Base-by-base conservation (phyloP, 768 basidiomycete species). In the Hygrophoropsis aurantiaca region DNA sequence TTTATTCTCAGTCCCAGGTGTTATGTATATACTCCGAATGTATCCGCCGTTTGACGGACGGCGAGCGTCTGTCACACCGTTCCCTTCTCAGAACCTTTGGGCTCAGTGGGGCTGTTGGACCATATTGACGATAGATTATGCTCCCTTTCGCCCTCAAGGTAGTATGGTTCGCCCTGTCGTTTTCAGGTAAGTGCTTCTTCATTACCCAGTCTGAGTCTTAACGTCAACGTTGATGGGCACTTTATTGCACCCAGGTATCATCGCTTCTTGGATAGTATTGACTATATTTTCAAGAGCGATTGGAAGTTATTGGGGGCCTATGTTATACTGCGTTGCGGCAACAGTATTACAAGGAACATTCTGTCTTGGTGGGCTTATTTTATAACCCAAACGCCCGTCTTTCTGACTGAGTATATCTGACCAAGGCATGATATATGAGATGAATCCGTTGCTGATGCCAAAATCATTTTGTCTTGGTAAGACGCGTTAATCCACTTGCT, bases 381-480 rank as follows among this genome's bases (percentile, higher is more conserved):
- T 20, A 26, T 38, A 21, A 13, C 7, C 7, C 27, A 7, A 6
- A 13, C 27, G 27, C 27, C 6, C 13, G 13, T 30, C 27, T 7
- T 30, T 30, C 27, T 30, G 13, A 30, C 27, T n/a, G n/a, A n/a
- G n/a, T n/a, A 30, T 30, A 13, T 13, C 6, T 42, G 15, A 15
- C 16, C 53, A 18, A 85, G 85, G 84, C 10, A 74, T 86, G 64
- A 70, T 81, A 11, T 85, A 80, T 73, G 61, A 65, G 42, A 85
- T 87, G 84, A 69, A 81, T 52, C 81, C 84, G 1, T 68, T 66
- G 40, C 57, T 49, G 16, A 87, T 87, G 82, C 80, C 83, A 8
- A 64, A 58, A 27, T 53, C 58, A 23, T 85, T 87, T 52, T 86
- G 85, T 55, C 63, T 78, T 27, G 70, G 82, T 81, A 54, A 50